Evolutionary conservation across 805 yeast species (phyloP).

Genomic region (Sugiyamaella americana): DNA sequence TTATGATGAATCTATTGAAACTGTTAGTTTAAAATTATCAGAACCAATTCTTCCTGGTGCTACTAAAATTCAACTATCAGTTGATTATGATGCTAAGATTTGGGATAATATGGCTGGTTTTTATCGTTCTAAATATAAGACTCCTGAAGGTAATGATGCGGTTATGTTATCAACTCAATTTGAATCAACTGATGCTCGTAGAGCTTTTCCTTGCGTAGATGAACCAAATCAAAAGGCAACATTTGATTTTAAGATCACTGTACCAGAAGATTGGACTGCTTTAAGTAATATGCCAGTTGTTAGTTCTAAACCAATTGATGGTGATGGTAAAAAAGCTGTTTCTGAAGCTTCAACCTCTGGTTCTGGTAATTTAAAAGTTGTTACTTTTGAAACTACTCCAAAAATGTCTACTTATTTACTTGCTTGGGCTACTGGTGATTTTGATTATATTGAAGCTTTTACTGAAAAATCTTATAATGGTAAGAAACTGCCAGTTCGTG

Average conservation of each 20-base stretch:
- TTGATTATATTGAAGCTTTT: conserved; percentile 59
- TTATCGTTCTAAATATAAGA: conserved; percentile 60
- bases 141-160: conserved; percentile 52
- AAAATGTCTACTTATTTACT: conserved; percentile 79
- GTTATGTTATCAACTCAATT: conserved; percentile 79
- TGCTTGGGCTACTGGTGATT: conserved; percentile 78
- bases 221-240: conserved; percentile 77
- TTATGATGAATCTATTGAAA: conserved; percentile 49
- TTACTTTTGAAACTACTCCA: conserved; percentile 76
- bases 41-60: conserved; percentile 29
- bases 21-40: conserved; percentile 49
- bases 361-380: conserved; percentile 70
- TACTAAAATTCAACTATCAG: conserved; percentile 30
- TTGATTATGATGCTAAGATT: conserved; percentile 56
- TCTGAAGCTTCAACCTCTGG: conserved; percentile 47
- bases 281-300: conserved; percentile 45
- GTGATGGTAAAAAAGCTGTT: conserved; percentile 28
- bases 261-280: conserved; percentile 32
- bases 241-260: conserved; percentile 55
- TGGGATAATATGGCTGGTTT: conserved; percentile 81
- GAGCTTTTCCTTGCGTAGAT: conserved; percentile 83
- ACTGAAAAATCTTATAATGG: conserved; percentile 37
- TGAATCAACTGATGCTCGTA: conserved; percentile 82
- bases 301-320: conserved; percentile 57
- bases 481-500: conserved; percentile 70